Evolutionary conservation across 1,284 basidiomycete species (phyloP).

Genomic region (Trametes polyzona): DNA sequence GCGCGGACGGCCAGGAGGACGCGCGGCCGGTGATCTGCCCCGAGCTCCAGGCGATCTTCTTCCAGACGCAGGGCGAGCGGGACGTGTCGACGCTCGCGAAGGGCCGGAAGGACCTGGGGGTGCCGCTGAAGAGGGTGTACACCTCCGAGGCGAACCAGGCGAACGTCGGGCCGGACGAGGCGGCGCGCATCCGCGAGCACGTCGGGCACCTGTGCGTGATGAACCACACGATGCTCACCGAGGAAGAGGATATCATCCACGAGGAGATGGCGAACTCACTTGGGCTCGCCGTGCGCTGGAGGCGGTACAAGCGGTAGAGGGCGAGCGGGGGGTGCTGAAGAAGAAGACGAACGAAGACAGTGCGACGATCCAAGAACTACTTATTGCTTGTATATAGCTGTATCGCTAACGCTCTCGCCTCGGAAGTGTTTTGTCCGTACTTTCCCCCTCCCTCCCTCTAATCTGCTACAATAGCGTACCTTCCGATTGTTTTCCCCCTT

Average conservation of each 20-base stretch:
- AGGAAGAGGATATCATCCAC: slow-evolving; percentile 13
- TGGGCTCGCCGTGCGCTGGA: not conserved
- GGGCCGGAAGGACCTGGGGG: slow-evolving; percentile 34
- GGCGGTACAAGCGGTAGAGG: slow-evolving; percentile 5
- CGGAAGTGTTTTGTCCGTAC: not conserved
- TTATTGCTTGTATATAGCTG: slow-evolving; percentile 16
- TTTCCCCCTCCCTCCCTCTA: not conserved
- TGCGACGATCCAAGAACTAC: too few species aligned
- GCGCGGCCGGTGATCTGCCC: slow-evolving; percentile 41
- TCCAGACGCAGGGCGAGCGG: slow-evolving; percentile 34
- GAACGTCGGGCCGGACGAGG: slow-evolving; percentile 22
- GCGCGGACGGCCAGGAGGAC: slow-evolving; percentile 10
- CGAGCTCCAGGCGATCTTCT: slow-evolving; percentile 47
- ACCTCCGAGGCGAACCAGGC: slow-evolving; percentile 32
- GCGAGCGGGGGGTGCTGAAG: not conserved
- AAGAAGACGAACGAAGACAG: not conserved
- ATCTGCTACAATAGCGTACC: not conserved
- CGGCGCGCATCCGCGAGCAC: slow-evolving; percentile 10
- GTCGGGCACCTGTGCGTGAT: not conserved
- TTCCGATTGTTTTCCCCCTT: not conserved
- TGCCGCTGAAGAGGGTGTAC: slow-evolving; percentile 42
- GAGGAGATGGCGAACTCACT: slow-evolving; percentile 16
- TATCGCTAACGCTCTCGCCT: slow-evolving; percentile 2
- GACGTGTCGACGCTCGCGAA: slow-evolving; percentile 33
- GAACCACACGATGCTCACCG: not conserved